Conservation (phyloP, 2,329 filamentous ascomycete genomes). For the Fonsecaea multimorphosa region DNA sequence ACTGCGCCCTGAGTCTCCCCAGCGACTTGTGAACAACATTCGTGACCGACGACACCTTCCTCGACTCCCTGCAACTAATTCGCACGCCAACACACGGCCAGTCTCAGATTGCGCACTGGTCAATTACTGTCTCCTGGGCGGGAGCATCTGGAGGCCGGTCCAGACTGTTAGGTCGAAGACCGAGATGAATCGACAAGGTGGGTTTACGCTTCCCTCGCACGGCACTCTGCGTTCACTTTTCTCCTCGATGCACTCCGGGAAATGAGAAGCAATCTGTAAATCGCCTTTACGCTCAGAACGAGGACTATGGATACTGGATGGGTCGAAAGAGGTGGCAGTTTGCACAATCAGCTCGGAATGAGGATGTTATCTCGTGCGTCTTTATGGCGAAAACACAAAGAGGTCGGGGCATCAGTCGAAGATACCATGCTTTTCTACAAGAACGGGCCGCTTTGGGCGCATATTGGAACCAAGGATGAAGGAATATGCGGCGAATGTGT, state of each 20-base stretch:
- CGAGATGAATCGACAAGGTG: slow-evolving; percentile 35
- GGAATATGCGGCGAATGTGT: background rate
- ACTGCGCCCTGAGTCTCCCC: background rate
- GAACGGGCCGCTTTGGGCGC: background rate
- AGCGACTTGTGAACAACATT: background rate
- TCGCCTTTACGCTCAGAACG: background rate
- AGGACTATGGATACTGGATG: background rate
- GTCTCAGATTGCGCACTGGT: background rate
- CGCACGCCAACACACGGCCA: slow-evolving; percentile 7
- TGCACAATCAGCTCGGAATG: background rate
- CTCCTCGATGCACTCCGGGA: background rate
- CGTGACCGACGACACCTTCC: background rate
- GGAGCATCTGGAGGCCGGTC: slow-evolving; percentile 8
- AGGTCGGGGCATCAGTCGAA: background rate
- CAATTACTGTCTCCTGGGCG: slow-evolving; percentile 3
- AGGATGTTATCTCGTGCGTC: background rate
- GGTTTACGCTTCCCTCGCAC: slow-evolving; percentile 21
- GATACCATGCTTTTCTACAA: background rate
- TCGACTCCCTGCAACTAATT: background rate
- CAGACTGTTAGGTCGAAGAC: slow-evolving; percentile 1
- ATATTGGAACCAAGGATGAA: background rate
- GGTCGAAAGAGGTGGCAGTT: background rate
- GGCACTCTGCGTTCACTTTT: slow-evolving; percentile 1
- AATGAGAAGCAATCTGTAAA: background rate
- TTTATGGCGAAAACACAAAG: background rate